Evolutionary conservation across 805 yeast genomes (phyloP).

Genomic region (Candida hispaniensis): DNA sequence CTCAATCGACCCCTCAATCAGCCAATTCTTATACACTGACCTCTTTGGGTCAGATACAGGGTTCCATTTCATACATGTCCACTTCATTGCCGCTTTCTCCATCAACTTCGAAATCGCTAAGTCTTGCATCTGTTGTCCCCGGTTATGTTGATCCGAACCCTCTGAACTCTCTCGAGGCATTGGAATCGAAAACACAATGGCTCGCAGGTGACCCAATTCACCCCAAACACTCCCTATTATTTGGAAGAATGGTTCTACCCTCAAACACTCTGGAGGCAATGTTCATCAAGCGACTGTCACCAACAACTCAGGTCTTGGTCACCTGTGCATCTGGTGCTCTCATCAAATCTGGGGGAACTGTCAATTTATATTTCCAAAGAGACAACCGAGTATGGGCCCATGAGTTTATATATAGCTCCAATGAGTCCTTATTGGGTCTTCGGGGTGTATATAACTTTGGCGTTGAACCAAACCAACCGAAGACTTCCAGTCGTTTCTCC

Average conservation of each 20-base stretch:
- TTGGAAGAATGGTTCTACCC: constrained; percentile 85
- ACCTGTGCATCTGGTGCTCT: constrained; percentile 66
- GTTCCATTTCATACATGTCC: constrained; percentile 74
- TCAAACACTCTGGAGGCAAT: constrained; percentile 80
- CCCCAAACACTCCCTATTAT: constrained; percentile 39
- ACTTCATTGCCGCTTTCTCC: constrained; percentile 47
- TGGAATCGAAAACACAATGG: constrained; percentile 25
- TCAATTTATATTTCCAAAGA: constrained; percentile 44
- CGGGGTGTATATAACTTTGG: constrained; percentile 63
- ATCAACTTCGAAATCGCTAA: constrained; percentile 40
- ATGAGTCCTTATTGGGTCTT: constrained; percentile 73
- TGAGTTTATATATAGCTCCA: constrained; percentile 72
- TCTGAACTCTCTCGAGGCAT: constrained; percentile 22
- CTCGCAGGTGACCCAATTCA: constrained; percentile 25
- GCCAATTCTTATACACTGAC: constrained; percentile 65
- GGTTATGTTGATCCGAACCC: constrained; percentile 57
- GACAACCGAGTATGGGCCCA: constrained; percentile 52
- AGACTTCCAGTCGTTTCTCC: constrained; percentile 43
- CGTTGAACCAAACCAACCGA: constrained; percentile 21
- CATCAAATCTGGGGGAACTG: constrained; percentile 41
- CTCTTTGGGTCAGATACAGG: constrained; percentile 54
- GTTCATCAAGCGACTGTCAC: constrained; percentile 53
- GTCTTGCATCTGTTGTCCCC: constrained; percentile 56
- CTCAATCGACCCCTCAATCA: constrained; percentile 56
- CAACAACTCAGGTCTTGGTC: constrained; percentile 51